Evolutionary conservation across 1,284 basidiomycete genomes (phyloP).

Genomic region (Mycena citricolor): DNA sequence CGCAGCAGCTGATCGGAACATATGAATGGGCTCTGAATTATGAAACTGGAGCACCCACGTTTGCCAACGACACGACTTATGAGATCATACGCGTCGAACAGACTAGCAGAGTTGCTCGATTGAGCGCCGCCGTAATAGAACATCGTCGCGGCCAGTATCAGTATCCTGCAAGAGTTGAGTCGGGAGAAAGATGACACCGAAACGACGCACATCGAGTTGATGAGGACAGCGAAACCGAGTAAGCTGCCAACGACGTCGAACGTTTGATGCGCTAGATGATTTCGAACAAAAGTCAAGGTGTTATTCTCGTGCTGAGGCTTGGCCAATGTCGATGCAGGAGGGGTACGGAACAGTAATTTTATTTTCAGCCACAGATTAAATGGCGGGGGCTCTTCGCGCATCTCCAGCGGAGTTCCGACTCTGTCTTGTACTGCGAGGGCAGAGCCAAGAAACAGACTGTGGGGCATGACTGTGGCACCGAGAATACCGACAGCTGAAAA

Average conservation of each 20-base stretch:
- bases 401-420: constrained; percentile 28
- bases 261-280: constrained; percentile 79
- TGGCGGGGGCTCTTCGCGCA: constrained; percentile 7
- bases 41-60: constrained; percentile 41
- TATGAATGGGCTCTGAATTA: neutral
- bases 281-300: constrained; percentile 62
- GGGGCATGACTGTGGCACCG: constrained; percentile 89
- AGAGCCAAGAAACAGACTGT: constrained; percentile 88
- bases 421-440: constrained; percentile 83
- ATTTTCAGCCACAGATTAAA: neutral
- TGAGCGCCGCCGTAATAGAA: constrained; percentile 63
- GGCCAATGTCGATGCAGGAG: no score
- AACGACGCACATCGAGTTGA: constrained; percentile 73
- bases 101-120: constrained; percentile 55
- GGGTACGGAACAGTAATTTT: constrained; percentile 22
- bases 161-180: constrained; percentile 47
- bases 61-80: constrained; percentile 68
- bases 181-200: constrained; percentile 2
- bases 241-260: constrained; percentile 66
- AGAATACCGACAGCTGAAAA: constrained; percentile 76
- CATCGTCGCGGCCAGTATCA: constrained; percentile 68
- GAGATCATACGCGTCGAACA: constrained; percentile 81
- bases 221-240: constrained; percentile 81
- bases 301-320: constrained; percentile 53
- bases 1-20: constrained; percentile 55